Evolutionary conservation across 1,284 basidiomycete species (phyloP).

Genomic region (Cutaneotrichosporon sp.): DNA sequence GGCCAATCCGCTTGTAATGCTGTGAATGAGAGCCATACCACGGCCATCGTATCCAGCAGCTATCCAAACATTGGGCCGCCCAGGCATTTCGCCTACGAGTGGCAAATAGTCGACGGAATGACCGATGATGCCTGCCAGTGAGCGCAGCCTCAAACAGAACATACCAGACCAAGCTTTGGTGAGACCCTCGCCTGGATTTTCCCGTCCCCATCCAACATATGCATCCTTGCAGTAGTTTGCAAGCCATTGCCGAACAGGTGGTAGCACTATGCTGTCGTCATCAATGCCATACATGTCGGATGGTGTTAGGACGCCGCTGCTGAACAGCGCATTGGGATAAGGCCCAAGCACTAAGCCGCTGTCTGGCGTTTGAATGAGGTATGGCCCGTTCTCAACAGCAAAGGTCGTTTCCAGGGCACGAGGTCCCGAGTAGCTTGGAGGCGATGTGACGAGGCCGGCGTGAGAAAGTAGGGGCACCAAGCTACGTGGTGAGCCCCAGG

Average conservation of each 20-base stretch:
- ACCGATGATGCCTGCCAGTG: constrained; percentile 17
- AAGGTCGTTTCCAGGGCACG: constrained; percentile 19
- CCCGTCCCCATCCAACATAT: constrained; percentile 25
- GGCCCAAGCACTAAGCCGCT: constrained; percentile 26
- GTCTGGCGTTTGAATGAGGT: constrained; percentile 27
- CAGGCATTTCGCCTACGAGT: constrained; percentile 25
- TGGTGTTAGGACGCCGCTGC: neutral
- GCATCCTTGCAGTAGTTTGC: constrained; percentile 13
- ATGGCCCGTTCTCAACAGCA: constrained; percentile 23
- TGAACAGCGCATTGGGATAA: constrained; percentile 2
- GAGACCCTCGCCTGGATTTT: constrained; percentile 24
- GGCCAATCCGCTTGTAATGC: constrained; percentile 19
- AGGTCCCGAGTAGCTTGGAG: constrained; percentile 18
- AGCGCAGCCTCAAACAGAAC: neutral
- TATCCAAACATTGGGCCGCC: constrained; percentile 17
- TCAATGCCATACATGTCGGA: constrained; percentile 7
- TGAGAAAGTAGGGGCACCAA: constrained; percentile 26
- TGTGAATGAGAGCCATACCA: constrained; percentile 26
- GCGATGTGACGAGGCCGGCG: constrained; percentile 24
- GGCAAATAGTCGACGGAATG: constrained; percentile 28
- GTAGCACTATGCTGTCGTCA: constrained; percentile 18
- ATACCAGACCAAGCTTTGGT: constrained; percentile 25
- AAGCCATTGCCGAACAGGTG: constrained; percentile 6
- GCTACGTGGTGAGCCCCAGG: constrained; percentile 9
- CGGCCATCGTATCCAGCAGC: constrained; percentile 9